Conservation (phyloP, 2,329 filamentous ascomycete species). For the Cercospora berteroae region DNA sequence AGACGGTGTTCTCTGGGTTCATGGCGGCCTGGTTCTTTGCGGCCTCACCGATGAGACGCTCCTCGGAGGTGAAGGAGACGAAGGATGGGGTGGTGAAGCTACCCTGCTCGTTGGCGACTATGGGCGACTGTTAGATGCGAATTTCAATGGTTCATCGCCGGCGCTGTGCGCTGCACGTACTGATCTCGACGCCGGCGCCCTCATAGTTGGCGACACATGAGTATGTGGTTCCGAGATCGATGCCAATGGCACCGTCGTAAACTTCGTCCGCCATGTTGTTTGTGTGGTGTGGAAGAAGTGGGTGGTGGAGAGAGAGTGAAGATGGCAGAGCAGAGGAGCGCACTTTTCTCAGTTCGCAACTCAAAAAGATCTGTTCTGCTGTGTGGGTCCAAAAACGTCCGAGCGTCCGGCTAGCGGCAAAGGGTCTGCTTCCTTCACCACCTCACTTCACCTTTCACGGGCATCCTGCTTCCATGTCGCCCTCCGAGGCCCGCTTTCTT, state of each 20-base stretch:
- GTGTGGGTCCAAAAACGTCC: background rate
- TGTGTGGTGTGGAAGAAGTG: conserved; percentile 16
- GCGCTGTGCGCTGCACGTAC: conserved; percentile 40
- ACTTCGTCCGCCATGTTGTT: conserved; percentile 89
- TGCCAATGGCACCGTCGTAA: conserved; percentile 99
- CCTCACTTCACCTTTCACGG: background rate
- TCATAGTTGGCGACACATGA: conserved; percentile 99
- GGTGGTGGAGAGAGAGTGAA: conserved; percentile 6
- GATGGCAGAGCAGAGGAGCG: conserved; percentile 7
- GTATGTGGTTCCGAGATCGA: conserved; percentile 99
- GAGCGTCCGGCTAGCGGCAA: conserved; percentile 2
- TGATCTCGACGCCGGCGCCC: conserved; percentile 99
- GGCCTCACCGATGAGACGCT: conserved; percentile 98
- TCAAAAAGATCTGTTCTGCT: conserved; percentile 10
- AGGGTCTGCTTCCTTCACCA: conserved; percentile 7
- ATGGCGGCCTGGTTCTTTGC: conserved; percentile 99
- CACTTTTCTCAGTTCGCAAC: conserved; percentile 7
- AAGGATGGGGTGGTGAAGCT: conserved; percentile 98
- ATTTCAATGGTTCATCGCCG: background rate
- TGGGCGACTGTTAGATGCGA: conserved; percentile 15
- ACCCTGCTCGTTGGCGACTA: conserved; percentile 97
- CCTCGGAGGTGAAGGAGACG: conserved; percentile 97
- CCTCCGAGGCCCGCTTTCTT: no score
- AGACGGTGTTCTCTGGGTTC: conserved; percentile 98
- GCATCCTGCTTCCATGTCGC: no score